These are phyloP conservation scores for Cutaneotrichosporon cutaneum DNA, from an alignment of 1,284 basidiomycete species.

Conservation along the genomic window DNA sequence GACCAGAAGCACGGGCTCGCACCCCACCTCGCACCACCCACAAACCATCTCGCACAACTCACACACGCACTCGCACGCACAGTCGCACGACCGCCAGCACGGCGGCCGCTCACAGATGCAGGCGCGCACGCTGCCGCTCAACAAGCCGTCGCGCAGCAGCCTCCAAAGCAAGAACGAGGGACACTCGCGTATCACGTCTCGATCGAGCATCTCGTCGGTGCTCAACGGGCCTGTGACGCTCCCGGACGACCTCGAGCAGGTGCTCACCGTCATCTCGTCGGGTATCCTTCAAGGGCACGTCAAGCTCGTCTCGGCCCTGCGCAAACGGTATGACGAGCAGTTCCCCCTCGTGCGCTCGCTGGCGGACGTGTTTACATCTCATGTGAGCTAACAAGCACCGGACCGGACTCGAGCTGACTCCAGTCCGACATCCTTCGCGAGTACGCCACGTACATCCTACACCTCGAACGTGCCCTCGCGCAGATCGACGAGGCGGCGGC, in stretches of 20 bases:
- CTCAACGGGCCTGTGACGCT: slow-evolving; percentile 55
- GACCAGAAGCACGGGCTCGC: slow-evolving; percentile 28
- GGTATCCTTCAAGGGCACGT: slow-evolving; percentile 84
- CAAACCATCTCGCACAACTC: background rate
- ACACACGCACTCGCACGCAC: background rate
- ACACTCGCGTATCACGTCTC: slow-evolving; percentile 19
- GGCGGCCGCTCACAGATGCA: background rate
- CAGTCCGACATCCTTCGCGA: slow-evolving; percentile 88
- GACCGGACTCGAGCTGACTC: background rate
- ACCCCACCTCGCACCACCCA: background rate
- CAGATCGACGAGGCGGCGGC: slow-evolving; percentile 75
- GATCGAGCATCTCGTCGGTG: slow-evolving; percentile 25
- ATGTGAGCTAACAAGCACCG: slow-evolving; percentile 62
- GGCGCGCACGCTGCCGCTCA: background rate
- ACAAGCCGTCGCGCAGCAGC: background rate
- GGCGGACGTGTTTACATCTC: slow-evolving; percentile 88
- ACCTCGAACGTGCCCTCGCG: slow-evolving; percentile 82
- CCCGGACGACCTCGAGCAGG: slow-evolving; percentile 79
- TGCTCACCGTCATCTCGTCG: slow-evolving; percentile 77
- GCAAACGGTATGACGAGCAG: slow-evolving; percentile 86
- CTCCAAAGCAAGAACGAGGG: background rate
- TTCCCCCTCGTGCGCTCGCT: slow-evolving; percentile 86
- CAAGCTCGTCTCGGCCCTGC: slow-evolving; percentile 73
- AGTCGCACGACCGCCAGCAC: background rate
- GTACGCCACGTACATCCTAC: slow-evolving; percentile 86